Percentiles rank a stretch among this genome's conserved stretches.
These are phyloP conservation scores for Colletotrichum limetticola DNA, from an alignment of 2,329 filamentous ascomycete species.

Conservation along the genomic window DNA sequence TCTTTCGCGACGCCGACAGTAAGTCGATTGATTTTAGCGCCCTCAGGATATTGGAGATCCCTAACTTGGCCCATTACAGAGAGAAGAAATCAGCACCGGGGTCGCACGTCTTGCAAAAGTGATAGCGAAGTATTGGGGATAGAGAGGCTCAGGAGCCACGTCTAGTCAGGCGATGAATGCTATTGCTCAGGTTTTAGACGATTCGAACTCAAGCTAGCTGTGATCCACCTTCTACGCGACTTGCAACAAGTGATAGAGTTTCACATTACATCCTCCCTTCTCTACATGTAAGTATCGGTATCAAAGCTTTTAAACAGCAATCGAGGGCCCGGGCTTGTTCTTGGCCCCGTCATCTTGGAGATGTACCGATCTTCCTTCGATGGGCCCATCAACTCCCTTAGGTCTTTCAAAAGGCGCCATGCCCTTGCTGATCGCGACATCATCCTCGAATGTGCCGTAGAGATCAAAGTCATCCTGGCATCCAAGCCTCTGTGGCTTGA, in stretches of 20 bases:
- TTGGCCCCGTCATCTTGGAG: neutral
- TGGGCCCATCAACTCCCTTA: constrained; percentile 12
- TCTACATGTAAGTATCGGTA: too few species aligned
- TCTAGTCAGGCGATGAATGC: neutral
- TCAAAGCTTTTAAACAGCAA: neutral
- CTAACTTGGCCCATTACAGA: constrained; percentile 21
- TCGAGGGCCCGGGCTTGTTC: neutral
- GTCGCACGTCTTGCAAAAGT: constrained; percentile 26
- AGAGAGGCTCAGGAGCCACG: neutral
- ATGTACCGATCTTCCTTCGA: neutral
- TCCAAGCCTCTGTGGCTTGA: constrained; percentile 27
- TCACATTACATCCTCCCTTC: too few species aligned
- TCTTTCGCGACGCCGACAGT: constrained; percentile 43
- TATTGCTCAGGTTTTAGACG: neutral
- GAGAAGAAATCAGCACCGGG: constrained; percentile 34
- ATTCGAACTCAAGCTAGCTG: neutral
- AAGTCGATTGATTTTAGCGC: constrained; percentile 16
- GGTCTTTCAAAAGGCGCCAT: constrained; percentile 31
- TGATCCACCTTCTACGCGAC: neutral
- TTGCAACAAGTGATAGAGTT: too few species aligned
- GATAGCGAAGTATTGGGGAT: constrained; percentile 16
- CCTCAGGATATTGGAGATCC: neutral
- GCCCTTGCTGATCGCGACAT: constrained; percentile 28
- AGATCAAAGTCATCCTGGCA: constrained; percentile 31
- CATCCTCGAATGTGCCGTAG: constrained; percentile 34